Base-by-base conservation (phyloP, 495 filamentous ascomycete genomes). In the Corynascus novoguineensis region DNA sequence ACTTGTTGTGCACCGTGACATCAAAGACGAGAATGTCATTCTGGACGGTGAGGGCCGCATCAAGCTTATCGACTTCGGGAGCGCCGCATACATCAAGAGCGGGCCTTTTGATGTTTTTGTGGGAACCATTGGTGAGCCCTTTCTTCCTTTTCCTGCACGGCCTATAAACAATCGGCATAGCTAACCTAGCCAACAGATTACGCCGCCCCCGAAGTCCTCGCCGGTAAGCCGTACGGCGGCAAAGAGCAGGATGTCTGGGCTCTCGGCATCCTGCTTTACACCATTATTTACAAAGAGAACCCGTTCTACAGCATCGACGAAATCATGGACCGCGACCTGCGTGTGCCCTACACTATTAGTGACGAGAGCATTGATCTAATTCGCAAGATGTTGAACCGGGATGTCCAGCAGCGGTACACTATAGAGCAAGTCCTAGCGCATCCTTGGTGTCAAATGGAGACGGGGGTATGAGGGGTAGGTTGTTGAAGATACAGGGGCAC, bases 81-180 rank as follows among this genome's bases (percentile, higher is more conserved):
- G 91, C 68, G 92, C 93, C 56, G 91, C 95, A 53, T 98, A 97
- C 67, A 95, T 97, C 77, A 96, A 92, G 75, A 96, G 86, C 70
- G 93, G 93, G 17, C 93, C 93, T 38, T 98, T 98, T 79, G 95
- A 98, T 68, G 95, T 98, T 22, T 98, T 98, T 74, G 93, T 98
- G 41, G 93, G 93, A 27, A 98, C 93, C 3, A 97, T 98, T 69
- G 93, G 93, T 98, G 78, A 60, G 86, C 75, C 1, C 6, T 5
- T 40, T 46, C 47, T n/a, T 5, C 8, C 49, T 29, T 34, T 10
- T 22, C 32, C 1, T 27, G 4, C 25, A 15, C 44, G 10, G 14
- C 41, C 12, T 8, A 35, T 28, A 9, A 12, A 14, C n/a, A 7
- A n/a, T 12, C 28, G 38, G 14, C 10, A 50, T n/a, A n/a, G n/a